A percentile compares a stretch with the other conserved stretches of the same genome.
Conservation (phyloP, 768 basidiomycete genomes). For the Kwoniella newhampshirensis region DNA sequence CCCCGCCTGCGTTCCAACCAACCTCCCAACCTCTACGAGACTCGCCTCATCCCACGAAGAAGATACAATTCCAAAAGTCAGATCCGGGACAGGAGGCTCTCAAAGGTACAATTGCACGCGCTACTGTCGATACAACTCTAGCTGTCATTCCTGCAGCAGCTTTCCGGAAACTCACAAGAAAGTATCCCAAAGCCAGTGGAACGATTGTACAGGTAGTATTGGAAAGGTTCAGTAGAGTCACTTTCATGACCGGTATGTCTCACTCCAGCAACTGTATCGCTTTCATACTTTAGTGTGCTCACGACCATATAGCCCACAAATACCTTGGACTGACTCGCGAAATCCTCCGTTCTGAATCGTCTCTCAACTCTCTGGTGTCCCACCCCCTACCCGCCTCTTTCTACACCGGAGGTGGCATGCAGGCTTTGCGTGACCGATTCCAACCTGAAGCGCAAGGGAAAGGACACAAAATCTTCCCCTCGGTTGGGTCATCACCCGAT, state of each 20-base stretch:
- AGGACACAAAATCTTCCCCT: slow-evolving; percentile 6
- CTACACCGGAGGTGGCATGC: slow-evolving; percentile 87
- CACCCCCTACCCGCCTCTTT: slow-evolving; percentile 88
- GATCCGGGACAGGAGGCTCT: slow-evolving; percentile 25
- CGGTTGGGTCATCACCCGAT: slow-evolving; percentile 12
- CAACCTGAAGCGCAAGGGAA: slow-evolving; percentile 53
- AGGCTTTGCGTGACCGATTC: slow-evolving; percentile 86
- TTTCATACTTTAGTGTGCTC: not conserved
- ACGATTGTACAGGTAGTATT: slow-evolving; percentile 94
- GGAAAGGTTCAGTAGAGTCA: slow-evolving; percentile 93
- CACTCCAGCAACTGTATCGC: no score
- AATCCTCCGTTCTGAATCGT: slow-evolving; percentile 92
- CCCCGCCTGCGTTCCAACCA: not conserved
- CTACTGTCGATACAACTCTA: slow-evolving; percentile 87
- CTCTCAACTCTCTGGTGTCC: slow-evolving; percentile 94
- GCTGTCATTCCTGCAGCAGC: slow-evolving; percentile 99
- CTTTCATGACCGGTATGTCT: slow-evolving; percentile 75
- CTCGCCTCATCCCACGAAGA: not conserved
- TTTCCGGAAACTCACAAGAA: slow-evolving; percentile 87
- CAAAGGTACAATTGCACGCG: slow-evolving; percentile 68
- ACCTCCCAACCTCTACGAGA: slow-evolving; percentile 10
- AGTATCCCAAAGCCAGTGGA: slow-evolving; percentile 94
- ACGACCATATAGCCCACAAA: slow-evolving; percentile 66
- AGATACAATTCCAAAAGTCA: not conserved
- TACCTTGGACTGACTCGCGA: slow-evolving; percentile 94